A percentile compares a stretch with the other conserved stretches of the same genome.
These are phyloP conservation scores for Avena eriantha DNA, from an alignment of 176 grass and related monocot genomes.

Conservation along the genomic window DNA sequence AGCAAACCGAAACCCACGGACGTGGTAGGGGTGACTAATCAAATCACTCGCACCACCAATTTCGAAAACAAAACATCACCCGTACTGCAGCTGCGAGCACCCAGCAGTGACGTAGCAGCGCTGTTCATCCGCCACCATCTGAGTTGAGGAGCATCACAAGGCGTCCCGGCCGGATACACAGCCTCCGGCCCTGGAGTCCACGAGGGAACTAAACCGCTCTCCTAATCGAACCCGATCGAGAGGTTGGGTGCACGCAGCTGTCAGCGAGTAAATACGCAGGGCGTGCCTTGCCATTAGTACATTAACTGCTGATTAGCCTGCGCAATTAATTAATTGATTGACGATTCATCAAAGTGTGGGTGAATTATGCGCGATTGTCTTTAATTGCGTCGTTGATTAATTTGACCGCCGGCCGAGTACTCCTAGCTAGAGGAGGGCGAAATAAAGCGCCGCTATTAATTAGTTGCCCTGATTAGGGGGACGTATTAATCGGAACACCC, in stretches of 20 bases:
- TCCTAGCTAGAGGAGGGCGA: background rate
- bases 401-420: background rate
- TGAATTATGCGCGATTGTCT: background rate
- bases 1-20: too few relatives aligned
- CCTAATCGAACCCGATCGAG: background rate
- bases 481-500: background rate
- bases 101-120: background rate
- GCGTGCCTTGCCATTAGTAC: constrained; percentile 34
- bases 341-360: too few relatives aligned
- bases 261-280: constrained; percentile 32
- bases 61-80: too few relatives aligned
- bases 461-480: background rate
- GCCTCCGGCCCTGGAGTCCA: constrained; percentile 46
- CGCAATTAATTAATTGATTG: background rate
- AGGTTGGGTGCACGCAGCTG: constrained; percentile 46
- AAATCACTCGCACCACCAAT: background rate
- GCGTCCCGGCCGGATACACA: constrained; percentile 37
- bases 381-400: constrained; percentile 11
- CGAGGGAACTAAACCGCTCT: background rate
- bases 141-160: background rate
- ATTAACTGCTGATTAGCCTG: background rate
- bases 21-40: background rate
- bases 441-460: background rate
- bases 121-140: constrained; percentile 38
- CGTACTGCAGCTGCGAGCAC: background rate